Percentiles rank a stretch among this genome's conserved stretches.
Conservation (phyloP, 208 protist species). For the Angomonas desouzai region DNA sequence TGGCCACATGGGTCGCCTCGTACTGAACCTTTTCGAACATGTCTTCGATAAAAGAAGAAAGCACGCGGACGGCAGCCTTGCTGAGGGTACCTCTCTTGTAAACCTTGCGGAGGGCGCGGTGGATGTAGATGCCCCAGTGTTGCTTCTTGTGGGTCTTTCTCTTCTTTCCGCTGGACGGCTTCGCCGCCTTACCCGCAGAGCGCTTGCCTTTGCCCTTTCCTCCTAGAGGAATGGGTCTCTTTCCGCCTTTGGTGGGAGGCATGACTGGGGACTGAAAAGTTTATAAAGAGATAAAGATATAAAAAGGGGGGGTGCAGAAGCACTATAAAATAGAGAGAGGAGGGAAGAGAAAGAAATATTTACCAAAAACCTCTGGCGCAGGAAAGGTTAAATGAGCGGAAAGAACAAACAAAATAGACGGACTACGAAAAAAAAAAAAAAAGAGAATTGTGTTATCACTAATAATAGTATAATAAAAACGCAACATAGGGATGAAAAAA, state of each 20-base stretch:
- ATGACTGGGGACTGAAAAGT: slow-evolving; percentile 26
- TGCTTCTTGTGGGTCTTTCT: slow-evolving; percentile 73
- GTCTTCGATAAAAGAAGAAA: slow-evolving; percentile 98
- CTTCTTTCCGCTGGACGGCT: slow-evolving; percentile 48
- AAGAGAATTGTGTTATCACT: no score
- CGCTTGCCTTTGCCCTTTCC: slow-evolving; percentile 98
- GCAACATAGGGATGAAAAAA: not conserved
- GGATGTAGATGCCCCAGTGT: slow-evolving; percentile 93
- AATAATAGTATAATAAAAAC: no score
- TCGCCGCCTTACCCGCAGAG: slow-evolving; percentile 94
- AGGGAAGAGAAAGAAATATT: slow-evolving; percentile 14
- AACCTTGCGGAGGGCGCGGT: slow-evolving; percentile 95
- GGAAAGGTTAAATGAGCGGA: not conserved
- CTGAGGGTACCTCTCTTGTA: slow-evolving; percentile 97
- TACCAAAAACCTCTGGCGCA: no score
- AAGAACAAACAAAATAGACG: not conserved
- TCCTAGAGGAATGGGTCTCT: slow-evolving; percentile 83
- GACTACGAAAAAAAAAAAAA: not conserved
- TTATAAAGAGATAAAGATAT: slow-evolving; percentile 10
- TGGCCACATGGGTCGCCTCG: slow-evolving; percentile 95
- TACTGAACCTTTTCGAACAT: slow-evolving; percentile 98
- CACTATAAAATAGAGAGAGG: not conserved
- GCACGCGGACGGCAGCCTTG: slow-evolving; percentile 95
- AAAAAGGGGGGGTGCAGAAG: slow-evolving; percentile 7
- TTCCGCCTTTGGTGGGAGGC: slow-evolving; percentile 86